phyloP scores from a whole-genome alignment of 768 basidiomycete genomes.

The Amanita pallidorosea region DNA sequence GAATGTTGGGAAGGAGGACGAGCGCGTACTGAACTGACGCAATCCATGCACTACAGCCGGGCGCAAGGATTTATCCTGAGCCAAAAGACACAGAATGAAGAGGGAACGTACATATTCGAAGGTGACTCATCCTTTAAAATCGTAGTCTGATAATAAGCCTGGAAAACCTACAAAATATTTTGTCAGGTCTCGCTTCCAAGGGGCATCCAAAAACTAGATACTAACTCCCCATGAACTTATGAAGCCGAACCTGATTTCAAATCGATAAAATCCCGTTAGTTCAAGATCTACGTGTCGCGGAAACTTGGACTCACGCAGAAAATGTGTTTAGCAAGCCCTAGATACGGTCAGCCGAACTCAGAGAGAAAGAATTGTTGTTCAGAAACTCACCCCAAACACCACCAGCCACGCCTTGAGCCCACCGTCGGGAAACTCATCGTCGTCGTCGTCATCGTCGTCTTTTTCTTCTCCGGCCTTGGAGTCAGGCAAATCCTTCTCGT shows the following conservation, averaged over 20 bases:
- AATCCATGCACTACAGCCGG: slow-evolving; percentile 55
- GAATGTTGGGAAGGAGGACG: slow-evolving; percentile 48
- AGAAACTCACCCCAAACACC: slow-evolving; percentile 27
- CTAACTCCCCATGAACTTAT: slow-evolving; percentile 70
- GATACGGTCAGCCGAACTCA: not conserved
- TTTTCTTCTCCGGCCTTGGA: too few species aligned
- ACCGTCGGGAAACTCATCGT: slow-evolving; percentile 30
- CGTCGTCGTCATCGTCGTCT: not conserved
- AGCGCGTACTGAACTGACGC: slow-evolving; percentile 68
- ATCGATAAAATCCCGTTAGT: not conserved
- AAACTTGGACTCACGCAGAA: slow-evolving; percentile 24
- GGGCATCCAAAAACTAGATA: slow-evolving; percentile 6
- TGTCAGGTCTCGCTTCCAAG: not conserved
- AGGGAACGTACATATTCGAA: slow-evolving; percentile 45
- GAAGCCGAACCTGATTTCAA: slow-evolving; percentile 42
- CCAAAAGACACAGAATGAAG: not conserved
- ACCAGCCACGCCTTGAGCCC: slow-evolving; percentile 35
- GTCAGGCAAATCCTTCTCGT: not conserved
- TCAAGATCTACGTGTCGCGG: not conserved
- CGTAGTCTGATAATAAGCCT: slow-evolving; percentile 55
- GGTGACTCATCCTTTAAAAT: slow-evolving; percentile 38
- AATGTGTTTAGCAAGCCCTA: slow-evolving; percentile 38
- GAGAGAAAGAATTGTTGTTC: not conserved
- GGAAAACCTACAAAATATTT: slow-evolving; percentile 45
- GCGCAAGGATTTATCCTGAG: not conserved